phyloP scores from a whole-genome alignment of 2,329 filamentous ascomycete species.

The Alternaria gaisen region DNA sequence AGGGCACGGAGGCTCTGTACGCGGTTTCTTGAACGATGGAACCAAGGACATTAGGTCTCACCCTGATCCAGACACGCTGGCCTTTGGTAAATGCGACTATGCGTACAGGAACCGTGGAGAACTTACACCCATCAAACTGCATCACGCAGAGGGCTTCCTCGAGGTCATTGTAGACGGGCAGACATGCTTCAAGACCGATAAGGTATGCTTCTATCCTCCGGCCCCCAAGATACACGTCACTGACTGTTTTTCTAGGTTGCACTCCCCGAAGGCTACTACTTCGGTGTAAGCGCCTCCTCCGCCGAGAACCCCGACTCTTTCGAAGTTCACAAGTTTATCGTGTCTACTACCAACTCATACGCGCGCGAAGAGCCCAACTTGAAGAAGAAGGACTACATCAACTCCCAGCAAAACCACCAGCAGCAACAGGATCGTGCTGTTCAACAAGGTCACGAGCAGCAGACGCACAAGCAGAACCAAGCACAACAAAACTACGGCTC shows the following conservation, averaged over 20 bases:
- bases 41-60: conserved; percentile 79
- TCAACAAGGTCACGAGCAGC: conserved; percentile 43
- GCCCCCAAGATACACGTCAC: not conserved
- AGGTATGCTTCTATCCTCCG: conserved; percentile 48
- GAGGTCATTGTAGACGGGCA: conserved; percentile 82
- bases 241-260: conserved; percentile 62
- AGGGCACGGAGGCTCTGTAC: conserved; percentile 78
- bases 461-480: conserved; percentile 30
- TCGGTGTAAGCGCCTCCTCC: conserved; percentile 87
- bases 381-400: conserved; percentile 32
- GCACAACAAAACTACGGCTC: conserved; percentile 34
- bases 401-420: conserved; percentile 41
- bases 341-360: conserved; percentile 63
- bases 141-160: conserved; percentile 70
- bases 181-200: conserved; percentile 83
- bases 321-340: conserved; percentile 86
- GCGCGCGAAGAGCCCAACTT: conserved; percentile 46
- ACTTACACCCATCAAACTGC: conserved; percentile 81
- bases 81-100: conserved; percentile 93
- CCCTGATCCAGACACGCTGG: conserved; percentile 79
- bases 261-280: conserved; percentile 81
- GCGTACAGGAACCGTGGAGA: conserved; percentile 90
- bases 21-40: conserved; percentile 95
- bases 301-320: conserved; percentile 94
- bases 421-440: conserved; percentile 30